Percentiles rank a stretch among this genome's conserved stretches.
These are phyloP conservation scores for Citrus hindsii DNA, from an alignment of 345 rosid species.

Conservation along the genomic window DNA sequence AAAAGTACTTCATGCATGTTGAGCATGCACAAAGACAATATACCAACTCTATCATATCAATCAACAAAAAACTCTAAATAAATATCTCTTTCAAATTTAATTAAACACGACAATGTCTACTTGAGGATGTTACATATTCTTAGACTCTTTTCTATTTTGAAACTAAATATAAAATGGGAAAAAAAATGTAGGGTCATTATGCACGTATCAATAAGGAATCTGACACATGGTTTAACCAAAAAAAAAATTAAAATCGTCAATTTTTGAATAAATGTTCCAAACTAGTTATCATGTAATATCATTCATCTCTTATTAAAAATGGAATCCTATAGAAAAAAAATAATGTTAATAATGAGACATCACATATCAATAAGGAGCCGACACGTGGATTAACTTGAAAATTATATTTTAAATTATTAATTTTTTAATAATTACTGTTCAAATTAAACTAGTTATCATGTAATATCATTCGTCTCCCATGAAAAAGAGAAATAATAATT, in stretches of 20 bases:
- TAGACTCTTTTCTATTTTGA: neutral
- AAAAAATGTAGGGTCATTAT: neutral
- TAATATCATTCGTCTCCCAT: too few species aligned
- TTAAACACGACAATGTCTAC: neutral
- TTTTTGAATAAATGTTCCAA: neutral
- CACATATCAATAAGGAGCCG: neutral
- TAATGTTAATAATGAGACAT: neutral
- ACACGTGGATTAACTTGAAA: neutral
- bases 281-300: neutral
- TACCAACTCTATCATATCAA: slow-evolving; percentile 18
- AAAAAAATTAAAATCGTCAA: too few species aligned
- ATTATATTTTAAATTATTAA: too few species aligned
- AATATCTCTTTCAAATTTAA: slow-evolving; percentile 29
- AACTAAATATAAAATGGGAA: neutral
- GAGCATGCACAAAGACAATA: slow-evolving; percentile 12
- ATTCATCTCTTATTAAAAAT: neutral
- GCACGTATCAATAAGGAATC: neutral
- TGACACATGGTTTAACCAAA: neutral
- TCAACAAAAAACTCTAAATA: slow-evolving; percentile 18
- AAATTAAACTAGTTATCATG: too few species aligned
- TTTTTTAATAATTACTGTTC: neutral
- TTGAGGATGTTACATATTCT: slow-evolving; percentile 6
- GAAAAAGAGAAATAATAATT: neutral
- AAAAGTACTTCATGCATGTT: neutral
- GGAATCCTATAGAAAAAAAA: too few species aligned